Evolutionary conservation across 345 rosid genomes (phyloP).

Genomic region (Pistacia integerrima): DNA sequence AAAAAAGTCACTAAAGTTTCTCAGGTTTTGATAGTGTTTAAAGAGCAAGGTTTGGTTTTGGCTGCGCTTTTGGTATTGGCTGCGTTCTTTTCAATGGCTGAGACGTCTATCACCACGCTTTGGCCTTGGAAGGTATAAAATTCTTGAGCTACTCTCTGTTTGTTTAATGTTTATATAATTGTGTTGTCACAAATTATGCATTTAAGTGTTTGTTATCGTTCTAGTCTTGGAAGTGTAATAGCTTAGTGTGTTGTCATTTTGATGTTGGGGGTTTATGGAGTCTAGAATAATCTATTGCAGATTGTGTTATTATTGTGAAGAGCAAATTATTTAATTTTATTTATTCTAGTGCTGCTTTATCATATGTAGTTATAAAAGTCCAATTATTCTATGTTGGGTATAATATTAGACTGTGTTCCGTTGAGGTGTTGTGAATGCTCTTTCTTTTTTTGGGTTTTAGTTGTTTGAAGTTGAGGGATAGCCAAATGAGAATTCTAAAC

Average conservation of each 20-base stretch:
- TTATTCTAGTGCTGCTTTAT: background rate
- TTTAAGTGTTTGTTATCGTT: too few species aligned
- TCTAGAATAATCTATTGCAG: too few species aligned
- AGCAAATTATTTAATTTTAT: background rate
- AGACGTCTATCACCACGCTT: slow-evolving; percentile 85
- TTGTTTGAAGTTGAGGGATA: background rate
- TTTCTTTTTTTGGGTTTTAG: background rate
- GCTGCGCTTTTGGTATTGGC: slow-evolving; percentile 73
- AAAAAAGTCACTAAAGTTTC: too few species aligned
- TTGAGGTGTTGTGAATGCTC: background rate
- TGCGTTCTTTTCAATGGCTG: slow-evolving; percentile 96
- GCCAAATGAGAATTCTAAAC: background rate
- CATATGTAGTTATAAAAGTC: background rate
- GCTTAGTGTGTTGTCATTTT: too few species aligned
- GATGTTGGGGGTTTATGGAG: background rate
- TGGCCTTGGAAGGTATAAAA: slow-evolving; percentile 94
- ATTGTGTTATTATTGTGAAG: too few species aligned
- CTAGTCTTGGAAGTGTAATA: too few species aligned
- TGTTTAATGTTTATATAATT: background rate
- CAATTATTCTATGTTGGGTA: background rate
- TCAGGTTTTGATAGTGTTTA: too few species aligned
- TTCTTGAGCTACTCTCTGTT: background rate
- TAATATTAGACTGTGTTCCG: background rate
- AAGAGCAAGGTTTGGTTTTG: too few species aligned
- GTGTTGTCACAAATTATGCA: too few species aligned